These are phyloP conservation scores for Apophysomyces sp. DNA, from an alignment of 371 early-diverging fungal species.

Conservation along the genomic window DNA sequence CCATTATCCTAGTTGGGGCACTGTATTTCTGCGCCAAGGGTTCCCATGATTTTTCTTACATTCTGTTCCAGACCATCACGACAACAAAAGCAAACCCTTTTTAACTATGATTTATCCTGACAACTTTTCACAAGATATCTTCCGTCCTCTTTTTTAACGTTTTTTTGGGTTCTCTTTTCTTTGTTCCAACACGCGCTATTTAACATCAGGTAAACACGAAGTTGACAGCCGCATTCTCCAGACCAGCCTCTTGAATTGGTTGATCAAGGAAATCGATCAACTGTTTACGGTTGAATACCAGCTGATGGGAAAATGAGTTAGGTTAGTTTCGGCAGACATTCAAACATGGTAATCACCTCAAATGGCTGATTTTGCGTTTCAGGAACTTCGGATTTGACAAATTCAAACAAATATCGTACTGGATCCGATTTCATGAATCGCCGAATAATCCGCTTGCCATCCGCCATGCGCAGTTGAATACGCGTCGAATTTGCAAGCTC, in stretches of 20 bases:
- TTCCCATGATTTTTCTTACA: not conserved
- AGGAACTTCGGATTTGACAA: constrained; percentile 63
- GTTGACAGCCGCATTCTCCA: constrained; percentile 62
- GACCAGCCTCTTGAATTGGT: constrained; percentile 65
- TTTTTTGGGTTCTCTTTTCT: not conserved
- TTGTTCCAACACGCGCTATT: not conserved
- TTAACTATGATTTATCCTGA: not conserved
- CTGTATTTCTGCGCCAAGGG: not conserved
- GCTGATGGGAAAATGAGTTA: constrained; percentile 21
- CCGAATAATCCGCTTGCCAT: constrained; percentile 65
- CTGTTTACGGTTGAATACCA: constrained; percentile 64
- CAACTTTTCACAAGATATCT: not conserved
- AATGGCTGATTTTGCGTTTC: constrained; percentile 63
- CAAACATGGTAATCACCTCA: constrained; percentile 52
- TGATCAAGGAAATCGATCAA: constrained; percentile 60
- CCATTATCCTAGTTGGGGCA: not conserved
- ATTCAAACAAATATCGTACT: constrained; percentile 69
- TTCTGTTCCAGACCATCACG: not conserved
- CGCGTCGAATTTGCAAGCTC: constrained; percentile 59
- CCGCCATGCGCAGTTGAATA: constrained; percentile 71
- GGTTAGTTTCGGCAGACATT: not conserved
- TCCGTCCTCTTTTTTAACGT: not conserved
- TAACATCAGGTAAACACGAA: constrained; percentile 32
- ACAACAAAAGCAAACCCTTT: not conserved
- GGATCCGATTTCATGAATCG: constrained; percentile 65